Percentiles rank a stretch among this genome's conserved stretches.
These are phyloP conservation scores for Macrotyloma uniflorum DNA, from an alignment of 306 rosid genomes.

Conservation along the genomic window DNA sequence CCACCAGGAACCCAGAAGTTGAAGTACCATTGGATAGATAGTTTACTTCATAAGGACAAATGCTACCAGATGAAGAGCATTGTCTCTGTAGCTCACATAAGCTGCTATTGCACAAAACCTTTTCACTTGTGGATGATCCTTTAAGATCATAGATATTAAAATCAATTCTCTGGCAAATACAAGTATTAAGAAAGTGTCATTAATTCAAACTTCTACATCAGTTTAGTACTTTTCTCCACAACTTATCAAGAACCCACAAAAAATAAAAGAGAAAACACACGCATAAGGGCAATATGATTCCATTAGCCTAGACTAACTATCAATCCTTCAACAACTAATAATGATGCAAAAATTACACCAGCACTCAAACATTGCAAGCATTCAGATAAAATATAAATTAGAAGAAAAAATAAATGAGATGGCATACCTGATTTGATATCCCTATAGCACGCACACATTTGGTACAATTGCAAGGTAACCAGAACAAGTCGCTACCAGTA, in stretches of 20 bases:
- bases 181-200: conserved; percentile 39
- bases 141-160: conserved; percentile 69
- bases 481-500: conserved; percentile 92
- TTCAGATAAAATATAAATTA: neutral
- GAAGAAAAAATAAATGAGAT: neutral
- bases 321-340: conserved; percentile 14
- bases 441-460: conserved; percentile 47
- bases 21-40: conserved; percentile 74
- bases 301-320: neutral
- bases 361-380: neutral
- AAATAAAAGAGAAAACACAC: neutral
- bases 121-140: conserved; percentile 67
- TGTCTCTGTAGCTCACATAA: conserved; percentile 47
- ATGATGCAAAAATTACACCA: neutral
- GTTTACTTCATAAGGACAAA: conserved; percentile 58
- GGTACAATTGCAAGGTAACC: conserved; percentile 92
- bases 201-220: conserved; percentile 22
- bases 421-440: conserved; percentile 42
- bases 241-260: neutral
- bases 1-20: conserved; percentile 71
- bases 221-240: conserved; percentile 15
- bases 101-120: conserved; percentile 66
- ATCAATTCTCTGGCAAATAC: conserved; percentile 41
- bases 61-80: conserved; percentile 57
- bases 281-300: neutral